Conservation (phyloP, 768 basidiomycete species). For the Mycena maculata region DNA sequence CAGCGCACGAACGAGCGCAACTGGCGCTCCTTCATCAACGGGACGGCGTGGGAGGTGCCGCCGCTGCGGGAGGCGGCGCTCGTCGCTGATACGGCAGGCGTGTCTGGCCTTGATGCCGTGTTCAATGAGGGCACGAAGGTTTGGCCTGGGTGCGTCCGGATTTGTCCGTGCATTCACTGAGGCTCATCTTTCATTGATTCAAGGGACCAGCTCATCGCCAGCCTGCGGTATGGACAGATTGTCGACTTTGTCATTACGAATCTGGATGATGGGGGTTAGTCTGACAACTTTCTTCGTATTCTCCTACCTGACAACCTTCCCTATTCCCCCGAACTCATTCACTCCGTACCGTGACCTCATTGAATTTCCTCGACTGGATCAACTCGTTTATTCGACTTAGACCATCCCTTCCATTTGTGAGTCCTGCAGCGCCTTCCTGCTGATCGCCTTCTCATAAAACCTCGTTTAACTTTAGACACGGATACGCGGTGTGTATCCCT, state of each 20-base stretch:
- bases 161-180: too few relatives aligned
- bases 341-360: too few relatives aligned
- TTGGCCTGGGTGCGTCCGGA: slow-evolving; percentile 21
- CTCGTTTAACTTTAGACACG: neutral
- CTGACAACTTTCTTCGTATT: too few relatives aligned
- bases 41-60: slow-evolving; percentile 31
- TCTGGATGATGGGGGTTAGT: slow-evolving; percentile 28
- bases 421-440: neutral
- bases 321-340: too few relatives aligned
- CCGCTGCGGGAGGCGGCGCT: slow-evolving; percentile 10
- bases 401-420: slow-evolving; percentile 28
- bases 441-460: neutral
- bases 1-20: slow-evolving; percentile 29
- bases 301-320: too few relatives aligned
- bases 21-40: slow-evolving; percentile 35
- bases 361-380: neutral
- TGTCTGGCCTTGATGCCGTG: neutral
- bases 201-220: slow-evolving; percentile 34
- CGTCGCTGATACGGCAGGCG: neutral
- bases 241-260: slow-evolving; percentile 32
- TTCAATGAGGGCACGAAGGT: neutral
- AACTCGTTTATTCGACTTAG: neutral
- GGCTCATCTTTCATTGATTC: too few relatives aligned
- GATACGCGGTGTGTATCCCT: slow-evolving; percentile 13
- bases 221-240: neutral